Evolutionary conservation across 768 basidiomycete species (phyloP).

Genomic region (Agaricus blazei): DNA sequence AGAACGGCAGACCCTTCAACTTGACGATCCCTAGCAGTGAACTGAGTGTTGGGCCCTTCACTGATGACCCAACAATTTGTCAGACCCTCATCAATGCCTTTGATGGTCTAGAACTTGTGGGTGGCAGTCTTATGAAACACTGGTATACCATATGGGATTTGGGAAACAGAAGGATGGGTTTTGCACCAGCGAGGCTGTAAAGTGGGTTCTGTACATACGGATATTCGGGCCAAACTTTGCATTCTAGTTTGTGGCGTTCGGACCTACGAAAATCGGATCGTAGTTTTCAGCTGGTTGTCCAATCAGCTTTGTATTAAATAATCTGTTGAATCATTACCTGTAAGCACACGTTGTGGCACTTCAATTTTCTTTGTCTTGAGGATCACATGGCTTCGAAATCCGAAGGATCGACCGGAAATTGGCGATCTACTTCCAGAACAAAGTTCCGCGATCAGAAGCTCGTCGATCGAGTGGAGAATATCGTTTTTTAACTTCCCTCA

Average conservation of each 20-base stretch:
- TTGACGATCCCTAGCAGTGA: conserved; percentile 54
- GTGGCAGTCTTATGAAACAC: conserved; percentile 53
- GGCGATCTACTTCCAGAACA: conserved; percentile 4
- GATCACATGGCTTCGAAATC: conserved; percentile 3
- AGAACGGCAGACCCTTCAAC: conserved; percentile 43
- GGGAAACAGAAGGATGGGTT: conserved; percentile 42
- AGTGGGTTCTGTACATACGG: conserved; percentile 5
- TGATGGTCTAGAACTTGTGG: conserved; percentile 46
- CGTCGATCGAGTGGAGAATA: not conserved
- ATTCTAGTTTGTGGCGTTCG: too few relatives aligned
- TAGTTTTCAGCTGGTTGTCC: not conserved
- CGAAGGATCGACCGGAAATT: not conserved
- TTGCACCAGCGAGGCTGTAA: conserved; percentile 37
- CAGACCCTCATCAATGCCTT: conserved; percentile 59
- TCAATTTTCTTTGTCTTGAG: not conserved
- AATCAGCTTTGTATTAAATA: not conserved
- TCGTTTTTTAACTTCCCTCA: not conserved
- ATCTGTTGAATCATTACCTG: not conserved
- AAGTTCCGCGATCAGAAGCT: not conserved
- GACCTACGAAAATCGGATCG: not conserved
- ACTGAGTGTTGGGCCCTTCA: conserved; percentile 53
- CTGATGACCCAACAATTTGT: conserved; percentile 41
- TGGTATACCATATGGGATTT: conserved; percentile 59
- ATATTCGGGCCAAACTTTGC: not conserved
- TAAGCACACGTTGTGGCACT: not conserved